Base-by-base conservation (phyloP, 441 rosid genomes). In the Gossypium trilobum region DNA sequence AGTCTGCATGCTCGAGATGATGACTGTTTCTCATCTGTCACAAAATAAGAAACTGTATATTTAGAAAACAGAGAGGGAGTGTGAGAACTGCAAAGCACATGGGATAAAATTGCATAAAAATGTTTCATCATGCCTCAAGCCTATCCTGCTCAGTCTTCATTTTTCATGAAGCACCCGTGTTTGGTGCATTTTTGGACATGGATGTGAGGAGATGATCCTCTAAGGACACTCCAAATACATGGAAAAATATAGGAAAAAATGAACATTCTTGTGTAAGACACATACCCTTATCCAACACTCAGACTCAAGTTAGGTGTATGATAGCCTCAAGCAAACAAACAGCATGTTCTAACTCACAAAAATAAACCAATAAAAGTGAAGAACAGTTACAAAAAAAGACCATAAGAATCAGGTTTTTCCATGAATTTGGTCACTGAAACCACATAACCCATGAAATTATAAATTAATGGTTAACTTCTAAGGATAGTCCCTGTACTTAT, bases 11-110 rank as follows among this genome's bases (percentile, higher is more conserved):
- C 76, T 85, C 96, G 46, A 93, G 31, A 17, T 87, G 80, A 65
- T 78, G 63, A 55, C 55, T 83, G 77, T 66, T 82, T 78, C 82
- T 79, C 96, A 93, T 87, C 97, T 89, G 83, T 84, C 70, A 68
- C 3, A 25, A 62, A 66, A 74, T 7, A 50, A 65, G 23, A 70
- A 65, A 39, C 13, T 48, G 8, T 31, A 46, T 8, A 31, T 71
- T 62, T 64, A 69, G 39, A 17, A n/a, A 64, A 44, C 20, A 71
- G 11, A 60, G 20, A 16, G 11, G 13, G 70, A 16, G 3, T 58
- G 19, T 33, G 17, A 33, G 17, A 50, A 65, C 14, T 65, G 7
- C 3, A 2, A 13, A 22, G 17, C 55, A 5, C 19, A 66, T 3
- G 22, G 39, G 10, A 6, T 1, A 29, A 25, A 46, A 62, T 25